Percentiles rank a stretch among this genome's conserved stretches.
Evolutionary conservation across 306 rosid species (phyloP).

Genomic region (Pyrus communis): DNA sequence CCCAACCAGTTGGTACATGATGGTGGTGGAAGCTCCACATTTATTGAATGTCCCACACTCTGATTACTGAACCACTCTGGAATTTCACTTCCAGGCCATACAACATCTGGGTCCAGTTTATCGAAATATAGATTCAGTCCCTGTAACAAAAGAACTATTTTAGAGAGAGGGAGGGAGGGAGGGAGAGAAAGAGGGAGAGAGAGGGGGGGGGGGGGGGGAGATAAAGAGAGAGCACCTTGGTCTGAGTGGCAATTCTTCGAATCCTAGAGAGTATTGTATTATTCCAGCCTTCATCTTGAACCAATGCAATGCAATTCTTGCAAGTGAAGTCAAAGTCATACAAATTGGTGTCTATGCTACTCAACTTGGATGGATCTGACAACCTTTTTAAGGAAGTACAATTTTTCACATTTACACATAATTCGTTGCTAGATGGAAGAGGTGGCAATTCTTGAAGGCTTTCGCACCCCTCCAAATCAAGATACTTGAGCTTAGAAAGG

Average conservation of each 20-base stretch:
- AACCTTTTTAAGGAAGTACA: background rate
- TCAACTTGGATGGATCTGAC: background rate
- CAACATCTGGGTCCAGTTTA: too few relatives aligned
- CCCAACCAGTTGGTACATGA: background rate
- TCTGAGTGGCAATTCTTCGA: too few relatives aligned
- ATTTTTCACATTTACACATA: background rate
- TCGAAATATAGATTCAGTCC: too few relatives aligned
- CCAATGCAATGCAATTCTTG: background rate
- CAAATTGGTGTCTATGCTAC: background rate
- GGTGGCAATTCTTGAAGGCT: slow-evolving; percentile 6
- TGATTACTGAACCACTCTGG: background rate
- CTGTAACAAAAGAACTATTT: too few relatives aligned
- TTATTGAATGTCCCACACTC: background rate
- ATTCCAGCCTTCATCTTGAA: background rate
- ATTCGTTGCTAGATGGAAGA: background rate
- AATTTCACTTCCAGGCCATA: slow-evolving; percentile 3
- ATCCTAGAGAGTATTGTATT: background rate
- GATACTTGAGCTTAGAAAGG: background rate
- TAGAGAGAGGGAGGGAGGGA: background rate
- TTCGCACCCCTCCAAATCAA: background rate
- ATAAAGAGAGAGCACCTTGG: background rate
- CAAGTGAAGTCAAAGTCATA: background rate
- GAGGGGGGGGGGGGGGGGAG: too few relatives aligned
- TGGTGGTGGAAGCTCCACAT: background rate
- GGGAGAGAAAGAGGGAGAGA: rapidly evolving